These are phyloP conservation scores for Escovopsis sp. DNA, from an alignment of 2,329 filamentous ascomycete genomes.

Conservation along the genomic window DNA sequence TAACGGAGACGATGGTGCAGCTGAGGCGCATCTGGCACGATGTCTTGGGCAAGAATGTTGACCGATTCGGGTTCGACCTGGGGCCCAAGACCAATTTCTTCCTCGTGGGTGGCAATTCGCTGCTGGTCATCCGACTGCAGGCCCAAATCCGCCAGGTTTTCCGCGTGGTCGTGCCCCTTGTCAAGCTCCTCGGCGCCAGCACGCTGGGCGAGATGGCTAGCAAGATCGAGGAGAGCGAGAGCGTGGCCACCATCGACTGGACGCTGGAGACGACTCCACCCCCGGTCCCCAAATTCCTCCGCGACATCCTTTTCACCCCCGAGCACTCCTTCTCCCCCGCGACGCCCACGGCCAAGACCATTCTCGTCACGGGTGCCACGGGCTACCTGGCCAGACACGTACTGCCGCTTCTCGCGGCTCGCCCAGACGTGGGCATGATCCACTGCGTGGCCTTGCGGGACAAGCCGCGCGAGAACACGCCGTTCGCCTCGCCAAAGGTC, in stretches of 20 bases:
- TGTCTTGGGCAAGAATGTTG: background rate
- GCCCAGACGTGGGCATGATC: background rate
- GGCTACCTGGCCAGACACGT: background rate
- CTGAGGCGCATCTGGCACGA: conserved; percentile 5
- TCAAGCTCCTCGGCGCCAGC: conserved; percentile 14
- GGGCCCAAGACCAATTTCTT: conserved; percentile 22
- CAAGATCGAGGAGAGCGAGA: background rate
- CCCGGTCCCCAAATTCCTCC: background rate
- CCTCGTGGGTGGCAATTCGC: conserved; percentile 24
- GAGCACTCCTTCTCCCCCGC: background rate
- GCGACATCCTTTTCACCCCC: background rate
- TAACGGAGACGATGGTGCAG: conserved; percentile 8
- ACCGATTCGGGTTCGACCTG: conserved; percentile 3
- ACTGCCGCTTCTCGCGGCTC: background rate
- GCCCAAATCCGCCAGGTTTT: conserved; percentile 17
- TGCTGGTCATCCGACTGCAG: conserved; percentile 23
- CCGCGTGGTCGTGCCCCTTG: conserved; percentile 14
- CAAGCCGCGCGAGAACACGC: background rate
- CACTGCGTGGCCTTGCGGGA: background rate
- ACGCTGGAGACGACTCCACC: conserved; percentile 9
- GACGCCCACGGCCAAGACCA: background rate
- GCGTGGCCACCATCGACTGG: conserved; percentile 12
- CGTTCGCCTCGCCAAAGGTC: conserved; percentile 6
- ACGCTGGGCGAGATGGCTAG: background rate
- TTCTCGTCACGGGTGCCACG: conserved; percentile 6